These are phyloP conservation scores for Hordeum vulgare DNA, from an alignment of 176 grass and related monocot species.

Conservation along the genomic window DNA sequence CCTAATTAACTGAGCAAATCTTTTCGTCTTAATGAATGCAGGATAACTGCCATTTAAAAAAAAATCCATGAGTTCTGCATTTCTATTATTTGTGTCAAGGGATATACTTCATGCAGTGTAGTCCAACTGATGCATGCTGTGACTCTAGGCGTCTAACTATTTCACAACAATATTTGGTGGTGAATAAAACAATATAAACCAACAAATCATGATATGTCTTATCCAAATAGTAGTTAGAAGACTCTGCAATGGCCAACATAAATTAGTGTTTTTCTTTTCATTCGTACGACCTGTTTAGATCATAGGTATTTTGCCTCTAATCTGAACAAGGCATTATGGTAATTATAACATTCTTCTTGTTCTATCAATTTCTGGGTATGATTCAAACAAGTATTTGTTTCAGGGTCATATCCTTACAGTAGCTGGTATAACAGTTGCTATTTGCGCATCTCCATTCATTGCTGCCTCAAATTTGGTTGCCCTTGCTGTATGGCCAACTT, in stretches of 20 bases:
- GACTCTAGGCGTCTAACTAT: neutral
- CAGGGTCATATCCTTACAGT: constrained; percentile 86
- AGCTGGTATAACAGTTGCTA: constrained; percentile 75
- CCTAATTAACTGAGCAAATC: no score
- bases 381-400: constrained; percentile 28
- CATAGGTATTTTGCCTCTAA: neutral
- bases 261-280: neutral
- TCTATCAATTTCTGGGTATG: neutral
- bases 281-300: neutral
- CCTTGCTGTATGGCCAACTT: constrained; percentile 86
- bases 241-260: neutral
- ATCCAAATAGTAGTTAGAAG: neutral
- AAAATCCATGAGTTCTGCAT: neutral
- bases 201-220: neutral
- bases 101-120: neutral
- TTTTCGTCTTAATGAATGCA: no score
- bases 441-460: constrained; percentile 76
- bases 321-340: neutral
- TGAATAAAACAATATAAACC: neutral
- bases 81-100: neutral
- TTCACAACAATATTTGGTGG: neutral
- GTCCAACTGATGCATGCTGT: neutral
- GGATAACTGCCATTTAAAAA: no score
- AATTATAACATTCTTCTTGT: neutral
- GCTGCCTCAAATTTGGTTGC: constrained; percentile 69